These are phyloP conservation scores for Globisporangium orthogonon DNA, from an alignment of 352 stramenopile genomes.

Conservation along the genomic window DNA sequence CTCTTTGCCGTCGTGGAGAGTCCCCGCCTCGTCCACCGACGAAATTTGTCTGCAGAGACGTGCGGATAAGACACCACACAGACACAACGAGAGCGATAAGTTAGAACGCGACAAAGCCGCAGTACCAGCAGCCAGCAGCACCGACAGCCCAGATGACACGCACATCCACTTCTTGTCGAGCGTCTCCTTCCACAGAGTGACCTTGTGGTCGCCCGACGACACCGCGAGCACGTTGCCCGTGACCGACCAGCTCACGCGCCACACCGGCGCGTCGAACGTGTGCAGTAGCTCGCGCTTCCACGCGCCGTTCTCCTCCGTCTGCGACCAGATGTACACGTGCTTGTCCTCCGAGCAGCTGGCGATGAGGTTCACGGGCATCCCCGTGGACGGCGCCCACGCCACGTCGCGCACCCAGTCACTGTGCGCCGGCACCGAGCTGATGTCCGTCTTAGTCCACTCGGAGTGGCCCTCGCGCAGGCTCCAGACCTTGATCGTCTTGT, in stretches of 20 bases:
- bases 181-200: conserved; percentile 98
- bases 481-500: conserved; percentile 98
- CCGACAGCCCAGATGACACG: conserved; percentile 12
- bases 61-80: too few relatives aligned
- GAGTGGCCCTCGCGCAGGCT: conserved; percentile 62
- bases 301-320: conserved; percentile 50
- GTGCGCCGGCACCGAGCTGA: conserved; percentile 81
- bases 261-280: conserved; percentile 95
- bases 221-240: conserved; percentile 98
- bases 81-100: neutral
- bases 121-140: conserved; percentile 6
- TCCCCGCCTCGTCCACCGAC: conserved; percentile 77
- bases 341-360: conserved; percentile 89
- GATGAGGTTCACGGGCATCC: conserved; percentile 92
- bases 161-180: conserved; percentile 96
- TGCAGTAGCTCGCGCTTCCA: conserved; percentile 94
- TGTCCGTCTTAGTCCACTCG: conserved; percentile 76
- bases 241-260: conserved; percentile 98
- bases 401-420: conserved; percentile 97
- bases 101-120: conserved; percentile 1
- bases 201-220: conserved; percentile 95
- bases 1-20: conserved; percentile 73
- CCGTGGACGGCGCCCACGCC: conserved; percentile 93
- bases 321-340: conserved; percentile 95
- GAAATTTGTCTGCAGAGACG: conserved; percentile 71